These are phyloP conservation scores for Grosmannia huntii DNA, from an alignment of 2,329 filamentous ascomycete species.

Conservation along the genomic window DNA sequence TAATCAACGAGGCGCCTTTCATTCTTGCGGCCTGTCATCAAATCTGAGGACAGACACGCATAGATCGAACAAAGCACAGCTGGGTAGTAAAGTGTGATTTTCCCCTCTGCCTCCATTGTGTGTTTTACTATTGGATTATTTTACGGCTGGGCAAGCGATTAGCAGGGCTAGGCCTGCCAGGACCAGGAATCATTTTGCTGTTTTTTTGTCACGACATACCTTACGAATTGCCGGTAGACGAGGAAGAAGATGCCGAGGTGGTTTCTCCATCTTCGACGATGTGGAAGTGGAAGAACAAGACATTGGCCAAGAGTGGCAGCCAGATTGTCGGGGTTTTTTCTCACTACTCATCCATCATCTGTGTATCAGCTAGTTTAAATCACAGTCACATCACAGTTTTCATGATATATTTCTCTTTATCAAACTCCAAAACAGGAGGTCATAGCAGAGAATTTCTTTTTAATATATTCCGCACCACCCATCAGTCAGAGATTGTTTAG, in stretches of 20 bases:
- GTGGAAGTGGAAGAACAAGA: not conserved
- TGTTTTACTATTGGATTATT: not conserved
- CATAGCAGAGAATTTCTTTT: no score
- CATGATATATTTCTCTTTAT: not conserved
- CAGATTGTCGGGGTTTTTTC: not conserved
- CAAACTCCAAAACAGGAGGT: not conserved
- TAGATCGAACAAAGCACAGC: not conserved
- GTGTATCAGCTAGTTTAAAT: not conserved
- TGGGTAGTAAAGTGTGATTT: not conserved
- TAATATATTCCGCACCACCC: no score
- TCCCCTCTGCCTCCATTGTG: not conserved
- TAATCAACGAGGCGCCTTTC: not conserved
- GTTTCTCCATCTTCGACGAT: not conserved
- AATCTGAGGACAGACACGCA: not conserved
- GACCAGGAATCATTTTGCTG: not conserved
- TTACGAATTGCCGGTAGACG: not conserved
- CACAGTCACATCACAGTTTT: not conserved
- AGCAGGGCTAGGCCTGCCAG: not conserved
- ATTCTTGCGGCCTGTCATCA: no score
- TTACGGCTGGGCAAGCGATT: not conserved
- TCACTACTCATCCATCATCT: constrained; percentile 1
- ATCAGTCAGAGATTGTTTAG: no score
- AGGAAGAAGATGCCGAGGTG: not conserved
- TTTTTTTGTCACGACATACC: not conserved
- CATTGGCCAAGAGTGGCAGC: not conserved